phyloP scores from a whole-genome alignment of 1,284 basidiomycete species.

The Heliocybe sulcata region DNA sequence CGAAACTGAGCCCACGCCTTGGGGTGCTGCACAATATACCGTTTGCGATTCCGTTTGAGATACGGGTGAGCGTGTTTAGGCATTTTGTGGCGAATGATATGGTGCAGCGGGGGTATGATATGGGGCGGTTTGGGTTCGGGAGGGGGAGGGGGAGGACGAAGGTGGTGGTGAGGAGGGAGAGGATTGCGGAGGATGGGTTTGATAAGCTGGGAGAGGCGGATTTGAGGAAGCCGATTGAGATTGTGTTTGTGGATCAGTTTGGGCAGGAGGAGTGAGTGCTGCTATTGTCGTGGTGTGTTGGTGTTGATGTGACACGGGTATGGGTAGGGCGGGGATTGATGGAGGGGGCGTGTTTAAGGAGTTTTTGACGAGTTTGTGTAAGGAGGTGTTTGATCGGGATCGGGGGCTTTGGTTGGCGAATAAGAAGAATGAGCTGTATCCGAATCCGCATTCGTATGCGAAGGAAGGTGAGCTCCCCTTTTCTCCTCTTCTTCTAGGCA shows the following conservation, averaged over 20 bases:
- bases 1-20: constrained; percentile 76
- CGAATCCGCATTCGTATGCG: constrained; percentile 87
- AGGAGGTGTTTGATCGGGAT: constrained; percentile 93
- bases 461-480: constrained; percentile 58
- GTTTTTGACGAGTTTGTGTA: constrained; percentile 87
- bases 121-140: too few relatives aligned
- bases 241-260: constrained; percentile 88
- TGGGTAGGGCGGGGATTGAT: constrained; percentile 77
- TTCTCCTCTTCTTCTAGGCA: background rate
- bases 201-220: constrained; percentile 69
- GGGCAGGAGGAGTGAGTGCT: constrained; percentile 71
- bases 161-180: constrained; percentile 66
- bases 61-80: constrained; percentile 85
- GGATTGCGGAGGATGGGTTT: constrained; percentile 87
- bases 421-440: constrained; percentile 89
- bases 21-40: constrained; percentile 95
- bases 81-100: constrained; percentile 70
- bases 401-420: constrained; percentile 92
- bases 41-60: constrained; percentile 92
- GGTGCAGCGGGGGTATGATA: constrained; percentile 13
- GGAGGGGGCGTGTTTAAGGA: constrained; percentile 98
- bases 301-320: constrained; percentile 4
- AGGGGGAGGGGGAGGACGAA: constrained; percentile 27
- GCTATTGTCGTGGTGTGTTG: constrained; percentile 5
- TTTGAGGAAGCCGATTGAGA: constrained; percentile 78